Conservation (phyloP, 2,329 filamentous ascomycete species). For the Pochonia chlamydosporia region DNA sequence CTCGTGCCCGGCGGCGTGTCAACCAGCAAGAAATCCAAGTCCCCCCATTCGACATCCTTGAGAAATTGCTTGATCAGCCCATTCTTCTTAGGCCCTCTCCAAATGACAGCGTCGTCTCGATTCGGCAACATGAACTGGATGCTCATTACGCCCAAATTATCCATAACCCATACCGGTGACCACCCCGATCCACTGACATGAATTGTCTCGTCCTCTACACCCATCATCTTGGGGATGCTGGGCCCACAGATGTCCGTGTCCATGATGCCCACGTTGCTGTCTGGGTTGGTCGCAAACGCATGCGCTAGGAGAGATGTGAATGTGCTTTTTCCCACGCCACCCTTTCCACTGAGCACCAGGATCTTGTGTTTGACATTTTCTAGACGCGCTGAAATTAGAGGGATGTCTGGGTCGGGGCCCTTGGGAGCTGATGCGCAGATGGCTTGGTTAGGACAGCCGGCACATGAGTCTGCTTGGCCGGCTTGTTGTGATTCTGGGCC, state of each 20-base stretch:
- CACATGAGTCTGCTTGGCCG: constrained; percentile 75
- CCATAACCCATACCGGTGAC: constrained; percentile 92
- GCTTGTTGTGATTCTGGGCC: constrained; percentile 75
- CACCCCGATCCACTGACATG: constrained; percentile 85
- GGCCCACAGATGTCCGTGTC: constrained; percentile 97
- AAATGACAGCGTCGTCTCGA: constrained; percentile 91
- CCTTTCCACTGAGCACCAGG: constrained; percentile 87
- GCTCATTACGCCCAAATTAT: constrained; percentile 93
- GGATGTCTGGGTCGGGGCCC: constrained; percentile 90
- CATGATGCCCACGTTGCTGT: constrained; percentile 85
- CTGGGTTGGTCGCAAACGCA: constrained; percentile 77
- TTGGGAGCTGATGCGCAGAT: constrained; percentile 94
- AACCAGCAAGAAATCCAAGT: constrained; percentile 86
- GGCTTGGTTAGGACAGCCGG: constrained; percentile 88
- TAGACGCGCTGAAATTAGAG: constrained; percentile 78
- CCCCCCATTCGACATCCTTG: constrained; percentile 97
- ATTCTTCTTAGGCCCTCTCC: constrained; percentile 98
- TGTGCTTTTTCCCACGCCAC: constrained; percentile 93
- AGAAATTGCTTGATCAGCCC: constrained; percentile 96
- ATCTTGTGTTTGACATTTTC: constrained; percentile 84
- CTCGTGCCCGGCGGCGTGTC: constrained; percentile 94
- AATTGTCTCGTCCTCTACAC: constrained; percentile 87
- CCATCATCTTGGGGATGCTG: constrained; percentile 98
- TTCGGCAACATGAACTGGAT: constrained; percentile 98
- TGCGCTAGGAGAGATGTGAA: constrained; percentile 85